These are phyloP conservation scores for Suhomyces emberorum DNA, from an alignment of 805 yeast species.

Conservation along the genomic window DNA sequence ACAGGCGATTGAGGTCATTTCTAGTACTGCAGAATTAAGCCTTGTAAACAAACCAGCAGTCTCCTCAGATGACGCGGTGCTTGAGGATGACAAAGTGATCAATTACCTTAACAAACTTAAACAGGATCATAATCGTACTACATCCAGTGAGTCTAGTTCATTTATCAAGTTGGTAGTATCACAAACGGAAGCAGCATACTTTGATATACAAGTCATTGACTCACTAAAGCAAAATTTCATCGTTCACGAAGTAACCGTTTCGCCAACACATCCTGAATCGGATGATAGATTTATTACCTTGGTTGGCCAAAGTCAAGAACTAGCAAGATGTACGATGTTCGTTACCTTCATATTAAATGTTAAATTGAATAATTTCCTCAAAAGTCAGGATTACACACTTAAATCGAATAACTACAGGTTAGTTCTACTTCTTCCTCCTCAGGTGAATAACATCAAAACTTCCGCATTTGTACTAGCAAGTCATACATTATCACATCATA, in stretches of 20 bases:
- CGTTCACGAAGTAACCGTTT: constrained; percentile 19
- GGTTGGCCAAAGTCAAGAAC: constrained; percentile 21
- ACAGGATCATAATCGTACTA: constrained; percentile 13
- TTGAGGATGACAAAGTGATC: constrained; percentile 23
- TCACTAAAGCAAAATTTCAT: constrained; percentile 19
- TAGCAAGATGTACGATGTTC: constrained; percentile 24
- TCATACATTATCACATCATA: not conserved
- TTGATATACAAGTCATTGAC: constrained; percentile 14
- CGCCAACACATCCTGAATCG: constrained; percentile 20
- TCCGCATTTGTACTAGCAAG: not conserved
- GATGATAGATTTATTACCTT: constrained; percentile 31
- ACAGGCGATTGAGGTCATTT: not conserved
- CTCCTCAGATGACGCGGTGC: constrained; percentile 13
- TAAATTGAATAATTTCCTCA: constrained; percentile 23
- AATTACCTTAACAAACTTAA: constrained; percentile 19
- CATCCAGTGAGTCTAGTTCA: constrained; percentile 9
- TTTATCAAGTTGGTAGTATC: constrained; percentile 17
- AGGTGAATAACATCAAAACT: not conserved
- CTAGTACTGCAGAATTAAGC: constrained; percentile 2
- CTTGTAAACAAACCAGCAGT: constrained; percentile 4
- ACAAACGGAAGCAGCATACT: constrained; percentile 24
- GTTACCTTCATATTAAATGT: constrained; percentile 24
- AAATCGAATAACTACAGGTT: constrained; percentile 29
- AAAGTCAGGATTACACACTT: constrained; percentile 25
- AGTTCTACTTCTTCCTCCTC: constrained; percentile 2